Percentiles rank a stretch among this genome's conserved stretches.
Evolutionary conservation across 805 yeast species (phyloP).

Genomic region (Yarrowia porcina): DNA sequence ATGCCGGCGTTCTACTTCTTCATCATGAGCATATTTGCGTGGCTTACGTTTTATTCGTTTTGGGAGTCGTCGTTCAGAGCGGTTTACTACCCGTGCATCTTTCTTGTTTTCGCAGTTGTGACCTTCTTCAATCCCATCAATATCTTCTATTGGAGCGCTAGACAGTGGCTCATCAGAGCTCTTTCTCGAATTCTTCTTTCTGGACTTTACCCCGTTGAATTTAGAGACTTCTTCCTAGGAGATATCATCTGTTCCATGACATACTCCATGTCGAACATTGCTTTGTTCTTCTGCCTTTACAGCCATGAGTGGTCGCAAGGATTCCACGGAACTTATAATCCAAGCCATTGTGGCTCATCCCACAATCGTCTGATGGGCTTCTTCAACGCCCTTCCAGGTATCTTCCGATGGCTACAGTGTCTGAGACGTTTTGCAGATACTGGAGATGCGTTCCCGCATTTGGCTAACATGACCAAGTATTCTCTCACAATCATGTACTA

Average conservation of each 20-base stretch:
- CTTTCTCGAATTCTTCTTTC: conserved; percentile 69
- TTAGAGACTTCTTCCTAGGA: conserved; percentile 88
- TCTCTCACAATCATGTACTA: conserved; percentile 62
- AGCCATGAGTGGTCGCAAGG: conserved; percentile 61
- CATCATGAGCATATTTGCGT: conserved; percentile 56
- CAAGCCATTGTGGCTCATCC: conserved; percentile 36
- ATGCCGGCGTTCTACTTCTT: conserved; percentile 61
- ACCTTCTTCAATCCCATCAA: conserved; percentile 61
- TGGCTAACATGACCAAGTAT: conserved; percentile 84
- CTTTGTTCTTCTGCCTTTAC: conserved; percentile 82
- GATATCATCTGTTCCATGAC: conserved; percentile 87
- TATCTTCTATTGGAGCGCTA: conserved; percentile 54
- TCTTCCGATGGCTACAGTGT: conserved; percentile 91
- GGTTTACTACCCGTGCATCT: conserved; percentile 77
- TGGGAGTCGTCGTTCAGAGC: conserved; percentile 62
- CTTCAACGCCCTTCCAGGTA: conserved; percentile 75
- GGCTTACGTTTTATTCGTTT: conserved; percentile 72
- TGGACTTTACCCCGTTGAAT: conserved; percentile 92
- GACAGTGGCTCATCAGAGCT: conserved; percentile 75
- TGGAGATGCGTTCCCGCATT: conserved; percentile 94
- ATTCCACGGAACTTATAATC: conserved; percentile 31
- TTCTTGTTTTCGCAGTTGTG: conserved; percentile 50
- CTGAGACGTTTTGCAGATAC: conserved; percentile 87
- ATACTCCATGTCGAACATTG: conserved; percentile 79
- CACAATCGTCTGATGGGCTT: conserved; percentile 79